A percentile compares a stretch with the other conserved stretches of the same genome.
Evolutionary conservation across 257 asterid genomes (phyloP).

Genomic region (Rauvolfia tetraphylla): DNA sequence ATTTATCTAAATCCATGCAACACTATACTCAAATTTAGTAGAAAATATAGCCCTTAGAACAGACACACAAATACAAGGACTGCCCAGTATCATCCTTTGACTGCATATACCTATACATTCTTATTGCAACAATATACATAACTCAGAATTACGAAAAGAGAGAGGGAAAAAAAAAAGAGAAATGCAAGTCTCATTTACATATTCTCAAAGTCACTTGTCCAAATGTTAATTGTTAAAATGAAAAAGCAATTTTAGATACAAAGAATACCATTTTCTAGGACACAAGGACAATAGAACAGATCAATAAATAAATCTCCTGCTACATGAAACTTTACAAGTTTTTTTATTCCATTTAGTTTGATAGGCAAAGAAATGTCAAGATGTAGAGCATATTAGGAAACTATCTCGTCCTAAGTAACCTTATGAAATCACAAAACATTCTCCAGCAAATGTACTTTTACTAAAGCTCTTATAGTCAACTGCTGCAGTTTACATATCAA

Average conservation of each 20-base stretch:
- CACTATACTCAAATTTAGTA: not conserved
- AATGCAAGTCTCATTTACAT: not conserved
- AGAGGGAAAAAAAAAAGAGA: not conserved
- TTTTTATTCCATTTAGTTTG: too few species aligned
- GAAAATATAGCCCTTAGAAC: not conserved
- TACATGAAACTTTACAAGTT: not conserved
- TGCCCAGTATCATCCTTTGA: not conserved
- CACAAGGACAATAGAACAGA: not conserved
- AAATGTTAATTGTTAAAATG: too few species aligned
- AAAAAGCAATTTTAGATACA: not conserved
- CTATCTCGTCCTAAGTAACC: too few species aligned
- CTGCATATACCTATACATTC: not conserved
- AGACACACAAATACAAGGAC: not conserved
- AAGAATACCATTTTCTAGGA: not conserved
- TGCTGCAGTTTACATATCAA: too few species aligned
- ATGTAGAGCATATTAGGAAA: too few species aligned
- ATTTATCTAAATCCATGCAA: not conserved
- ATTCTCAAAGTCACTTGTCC: not conserved
- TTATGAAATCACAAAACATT: too few species aligned
- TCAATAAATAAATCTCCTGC: not conserved
- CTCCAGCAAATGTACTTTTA: too few species aligned
- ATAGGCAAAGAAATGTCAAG: too few species aligned
- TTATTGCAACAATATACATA: not conserved
- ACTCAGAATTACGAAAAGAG: not conserved
- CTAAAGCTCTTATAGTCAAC: too few species aligned